These are phyloP conservation scores for Jatropha multifida DNA, from an alignment of 441 rosid genomes.

Conservation along the genomic window DNA sequence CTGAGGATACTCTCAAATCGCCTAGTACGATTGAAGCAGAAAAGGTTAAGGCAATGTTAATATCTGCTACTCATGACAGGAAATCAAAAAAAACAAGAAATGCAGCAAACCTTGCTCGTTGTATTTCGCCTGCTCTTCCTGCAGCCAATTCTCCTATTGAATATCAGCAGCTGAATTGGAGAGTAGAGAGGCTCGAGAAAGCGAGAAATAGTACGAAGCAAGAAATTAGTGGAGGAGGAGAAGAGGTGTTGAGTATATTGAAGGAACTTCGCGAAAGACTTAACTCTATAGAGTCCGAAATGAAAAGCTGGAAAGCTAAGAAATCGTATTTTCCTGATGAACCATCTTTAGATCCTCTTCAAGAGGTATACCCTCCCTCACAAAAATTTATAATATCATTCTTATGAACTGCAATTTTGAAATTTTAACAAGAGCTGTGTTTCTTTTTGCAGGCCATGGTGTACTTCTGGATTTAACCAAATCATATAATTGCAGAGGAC, in stretches of 20 bases:
- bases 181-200: constrained; percentile 64
- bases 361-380: constrained; percentile 43
- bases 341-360: constrained; percentile 32
- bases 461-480: constrained; percentile 66
- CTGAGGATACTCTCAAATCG: constrained; percentile 22
- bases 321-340: constrained; percentile 35
- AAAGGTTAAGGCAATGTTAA: constrained; percentile 35
- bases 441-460: constrained; percentile 66
- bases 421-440: constrained; percentile 4
- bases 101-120: constrained; percentile 22
- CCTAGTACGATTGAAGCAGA: constrained; percentile 21
- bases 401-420: neutral
- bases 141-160: constrained; percentile 31
- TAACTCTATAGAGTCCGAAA: constrained; percentile 55
- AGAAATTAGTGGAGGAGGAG: constrained; percentile 35
- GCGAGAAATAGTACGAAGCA: constrained; percentile 29
- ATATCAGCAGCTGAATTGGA: constrained; percentile 40
- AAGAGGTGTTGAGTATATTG: constrained; percentile 52
- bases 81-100: constrained; percentile 38
- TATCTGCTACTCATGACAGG: constrained; percentile 31
- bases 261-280: constrained; percentile 66
- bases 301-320: constrained; percentile 47
- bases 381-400: neutral
- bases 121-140: constrained; percentile 19
- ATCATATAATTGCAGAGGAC: neutral